Base-by-base conservation (phyloP, 2,329 filamentous ascomycete genomes). In the Cadophora sp. region DNA sequence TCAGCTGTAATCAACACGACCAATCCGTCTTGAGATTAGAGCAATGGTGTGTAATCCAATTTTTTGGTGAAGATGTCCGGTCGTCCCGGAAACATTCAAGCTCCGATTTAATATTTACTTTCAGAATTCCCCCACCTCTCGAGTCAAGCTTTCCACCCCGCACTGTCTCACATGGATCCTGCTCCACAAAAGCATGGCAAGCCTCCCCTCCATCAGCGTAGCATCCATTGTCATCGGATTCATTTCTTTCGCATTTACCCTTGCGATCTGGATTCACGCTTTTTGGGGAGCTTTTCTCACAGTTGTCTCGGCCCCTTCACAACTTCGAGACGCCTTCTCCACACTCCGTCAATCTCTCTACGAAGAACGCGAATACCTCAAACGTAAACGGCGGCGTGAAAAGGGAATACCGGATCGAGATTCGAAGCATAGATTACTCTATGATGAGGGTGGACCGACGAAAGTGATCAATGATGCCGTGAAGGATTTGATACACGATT, bases 331-430 rank as follows among this genome's bases (percentile, higher is more conserved):
- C 59, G 62, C 63, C 1, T 58, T 75, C 16, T 67, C 67, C 26
- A 72, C 67, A 9, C 67, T 74, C 19, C 71, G 73, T 11, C 73
- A 74, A 64, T 70, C 69, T 2, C 68, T 74, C 2, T 75, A 74
- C 66, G 70, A 74, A 69, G 72, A 74, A 50, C 70, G 70, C 37
- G 72, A 74, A 53, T 70, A 74, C 50, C 71, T 75, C 0, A 72
- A 70, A 48, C 65, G 70, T 3, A 72, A 69, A 24, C 68, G 71
- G 2, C 59, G 64, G 11, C 55, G n/a, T 11, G 29, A 58, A n/a
- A 66, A 62, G 1, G 59, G 68, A n/a, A 59, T 66, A 9, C 22
- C 27, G 8, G n/a, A 34, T 12, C 48, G 27, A 27, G 37, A 26
- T n/a, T 55, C 46, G 7, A 68, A 64, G 19, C 51, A 58, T 3